Evolutionary conservation across 148 eudicot genomes (phyloP).

Genomic region (Mesembryanthemum crystallinum): DNA sequence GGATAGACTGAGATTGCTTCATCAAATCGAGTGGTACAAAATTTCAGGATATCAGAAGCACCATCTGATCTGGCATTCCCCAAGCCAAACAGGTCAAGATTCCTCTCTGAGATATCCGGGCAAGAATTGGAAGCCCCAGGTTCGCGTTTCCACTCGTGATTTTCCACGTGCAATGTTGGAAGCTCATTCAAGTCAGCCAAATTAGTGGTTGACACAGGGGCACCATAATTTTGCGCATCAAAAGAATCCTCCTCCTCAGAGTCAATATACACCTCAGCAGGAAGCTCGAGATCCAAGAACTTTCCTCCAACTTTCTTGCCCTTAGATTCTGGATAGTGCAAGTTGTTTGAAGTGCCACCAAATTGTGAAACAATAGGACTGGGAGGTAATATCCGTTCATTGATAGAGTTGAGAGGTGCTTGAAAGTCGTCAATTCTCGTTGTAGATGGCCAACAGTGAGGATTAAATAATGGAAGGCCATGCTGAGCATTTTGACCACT

Average conservation of each 20-base stretch:
- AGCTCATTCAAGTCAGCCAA: constrained; percentile 38
- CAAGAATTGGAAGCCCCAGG: background rate
- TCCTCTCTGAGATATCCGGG: constrained; percentile 13
- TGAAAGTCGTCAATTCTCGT: constrained; percentile 7
- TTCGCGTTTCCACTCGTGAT: constrained; percentile 4
- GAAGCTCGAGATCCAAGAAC: constrained; percentile 54
- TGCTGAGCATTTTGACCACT: constrained; percentile 17
- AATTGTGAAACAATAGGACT: background rate
- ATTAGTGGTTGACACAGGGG: constrained; percentile 20
- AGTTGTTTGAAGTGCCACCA: constrained; percentile 7
- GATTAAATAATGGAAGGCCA: constrained; percentile 24
- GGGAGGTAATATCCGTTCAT: constrained; percentile 12
- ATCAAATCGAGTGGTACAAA: constrained; percentile 7
- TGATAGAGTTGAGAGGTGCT: constrained; percentile 10
- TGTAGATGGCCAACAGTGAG: constrained; percentile 7
- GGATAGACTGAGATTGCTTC: constrained; percentile 16
- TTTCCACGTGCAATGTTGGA: constrained; percentile 7
- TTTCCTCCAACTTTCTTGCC: constrained; percentile 36
- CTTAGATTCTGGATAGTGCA: constrained; percentile 19
- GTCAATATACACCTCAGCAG: constrained; percentile 46
- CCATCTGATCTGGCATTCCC: background rate
- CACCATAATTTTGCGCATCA: constrained; percentile 16
- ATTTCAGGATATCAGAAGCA: constrained; percentile 9
- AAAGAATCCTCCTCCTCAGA: constrained; percentile 35
- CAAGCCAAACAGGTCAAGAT: constrained; percentile 2